Evolutionary conservation across 2,329 filamentous ascomycete species (phyloP), one percentile per base, ranked within the genome.

Genomic region (Aspergillus pseudoterreus): DNA sequence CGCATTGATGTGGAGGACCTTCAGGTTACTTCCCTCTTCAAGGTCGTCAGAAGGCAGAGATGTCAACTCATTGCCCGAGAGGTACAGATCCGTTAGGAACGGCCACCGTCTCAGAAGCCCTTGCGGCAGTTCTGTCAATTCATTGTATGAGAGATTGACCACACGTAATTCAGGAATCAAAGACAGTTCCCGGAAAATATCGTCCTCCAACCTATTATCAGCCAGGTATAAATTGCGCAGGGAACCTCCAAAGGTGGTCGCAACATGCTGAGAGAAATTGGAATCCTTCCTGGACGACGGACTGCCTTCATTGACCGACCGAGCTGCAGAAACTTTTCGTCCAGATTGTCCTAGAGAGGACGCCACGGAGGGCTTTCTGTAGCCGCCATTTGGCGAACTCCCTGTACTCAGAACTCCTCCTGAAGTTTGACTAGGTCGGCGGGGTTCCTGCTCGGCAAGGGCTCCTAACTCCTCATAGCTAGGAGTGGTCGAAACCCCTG

Each of bases 61-160:
- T 0, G 91, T 95, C 49, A 99, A 77, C 62, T 96, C 91, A 63
- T 99, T 99, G 24, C 94, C 92, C 2, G 94, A 97, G 3, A 99
- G 78, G 64, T 97, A 97, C 12, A 99, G 78, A 71, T 99, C 94
- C 0, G 89, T 85, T 14, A 99, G 81, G 64, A 94, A 86, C 33
- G 88, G 88, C 91, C 94, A 96, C 67, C 87, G 87, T 69, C 87
- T 88, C 63, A 99, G 86, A 2, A 91, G 89, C 50, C 92, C 82
- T 55, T 91, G 86, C 2, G 94, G 94, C 71, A 99, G 87, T 62
- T 99, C 94, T 54, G 88, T 92, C 43, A 99, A 82, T 57, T 92
- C 87, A 61, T 99, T 99, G 74, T 96, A 97, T 0, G 92, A 95
- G 30, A 99, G 73, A 62, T 99, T 99, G 52, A 99, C 81, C 21